These are phyloP conservation scores for Pisolithus sp. DNA, from an alignment of 768 basidiomycete genomes.

Conservation along the genomic window DNA sequence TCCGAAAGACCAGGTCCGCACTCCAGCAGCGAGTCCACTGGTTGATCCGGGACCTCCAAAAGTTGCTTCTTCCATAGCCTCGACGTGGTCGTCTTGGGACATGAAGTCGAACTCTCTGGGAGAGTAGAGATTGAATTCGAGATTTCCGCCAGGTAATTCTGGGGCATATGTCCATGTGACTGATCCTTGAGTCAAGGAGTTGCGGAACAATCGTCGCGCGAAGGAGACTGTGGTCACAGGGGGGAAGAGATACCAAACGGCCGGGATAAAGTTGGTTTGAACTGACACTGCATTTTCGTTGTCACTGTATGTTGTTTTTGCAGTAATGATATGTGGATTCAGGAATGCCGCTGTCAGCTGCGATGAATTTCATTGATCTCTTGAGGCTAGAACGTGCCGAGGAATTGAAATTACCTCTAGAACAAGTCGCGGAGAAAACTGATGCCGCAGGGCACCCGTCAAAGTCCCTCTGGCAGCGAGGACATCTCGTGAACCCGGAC, in stretches of 20 bases:
- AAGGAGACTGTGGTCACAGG: constrained; percentile 40
- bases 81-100: constrained; percentile 17
- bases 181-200: constrained; percentile 41
- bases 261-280: constrained; percentile 32
- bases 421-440: constrained; percentile 59
- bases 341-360: constrained; percentile 38
- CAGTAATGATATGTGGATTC: constrained; percentile 34
- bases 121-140: constrained; percentile 40
- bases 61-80: constrained; percentile 16
- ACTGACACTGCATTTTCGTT: constrained; percentile 40
- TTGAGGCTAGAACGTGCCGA: constrained; percentile 10
- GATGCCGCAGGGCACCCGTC: constrained; percentile 67
- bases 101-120: constrained; percentile 35
- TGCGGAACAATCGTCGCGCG: constrained; percentile 47
- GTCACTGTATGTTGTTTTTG: constrained; percentile 45
- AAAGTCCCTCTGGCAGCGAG: constrained; percentile 36
- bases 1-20: constrained; percentile 44
- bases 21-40: constrained; percentile 43
- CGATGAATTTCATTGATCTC: constrained; percentile 11
- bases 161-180: constrained; percentile 27
- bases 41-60: constrained; percentile 38
- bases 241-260: constrained; percentile 24
- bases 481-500: constrained; percentile 11
- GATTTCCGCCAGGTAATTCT: constrained; percentile 16
- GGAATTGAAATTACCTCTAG: constrained; percentile 34